These are phyloP conservation scores for Hirsutella rhossiliensis DNA, from an alignment of 2,329 filamentous ascomycete genomes.

Conservation along the genomic window DNA sequence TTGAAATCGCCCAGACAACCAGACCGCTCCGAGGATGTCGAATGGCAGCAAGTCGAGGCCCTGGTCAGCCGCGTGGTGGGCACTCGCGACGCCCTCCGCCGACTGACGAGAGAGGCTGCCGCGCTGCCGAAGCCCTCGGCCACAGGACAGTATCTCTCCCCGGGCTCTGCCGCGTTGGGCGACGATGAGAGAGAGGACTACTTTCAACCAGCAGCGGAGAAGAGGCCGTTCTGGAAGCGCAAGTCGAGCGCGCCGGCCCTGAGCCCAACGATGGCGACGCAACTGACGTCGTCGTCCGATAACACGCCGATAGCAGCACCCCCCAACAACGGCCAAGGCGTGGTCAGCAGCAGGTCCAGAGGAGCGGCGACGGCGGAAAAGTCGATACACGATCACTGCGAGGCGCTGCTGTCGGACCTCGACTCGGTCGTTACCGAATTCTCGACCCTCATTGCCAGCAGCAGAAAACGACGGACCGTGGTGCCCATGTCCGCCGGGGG, in stretches of 20 bases:
- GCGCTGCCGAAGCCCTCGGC: conserved; percentile 24
- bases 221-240: conserved; percentile 80
- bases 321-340: conserved; percentile 20
- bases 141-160: conserved; percentile 25
- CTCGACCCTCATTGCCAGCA: conserved; percentile 61
- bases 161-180: conserved; percentile 21
- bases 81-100: conserved; percentile 76
- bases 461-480: conserved; percentile 60
- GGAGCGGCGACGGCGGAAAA: conserved; percentile 39
- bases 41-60: conserved; percentile 80
- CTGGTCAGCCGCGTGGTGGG: conserved; percentile 79
- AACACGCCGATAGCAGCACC: conserved; percentile 16
- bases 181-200: conserved; percentile 35
- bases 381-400: conserved; percentile 69
- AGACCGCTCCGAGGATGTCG: conserved; percentile 52
- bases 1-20: conserved; percentile 16
- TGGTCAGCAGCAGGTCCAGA: conserved; percentile 23
- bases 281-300: conserved; percentile 25
- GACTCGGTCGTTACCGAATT: conserved; percentile 79
- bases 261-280: conserved; percentile 26
- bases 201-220: conserved; percentile 40
- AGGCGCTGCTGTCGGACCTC: conserved; percentile 71
- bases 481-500: conserved; percentile 34
- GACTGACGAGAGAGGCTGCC: conserved; percentile 76
- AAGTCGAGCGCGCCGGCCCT: conserved; percentile 52